These are phyloP conservation scores for Colletotrichum musae DNA, from an alignment of 2,329 filamentous ascomycete species.

Conservation along the genomic window DNA sequence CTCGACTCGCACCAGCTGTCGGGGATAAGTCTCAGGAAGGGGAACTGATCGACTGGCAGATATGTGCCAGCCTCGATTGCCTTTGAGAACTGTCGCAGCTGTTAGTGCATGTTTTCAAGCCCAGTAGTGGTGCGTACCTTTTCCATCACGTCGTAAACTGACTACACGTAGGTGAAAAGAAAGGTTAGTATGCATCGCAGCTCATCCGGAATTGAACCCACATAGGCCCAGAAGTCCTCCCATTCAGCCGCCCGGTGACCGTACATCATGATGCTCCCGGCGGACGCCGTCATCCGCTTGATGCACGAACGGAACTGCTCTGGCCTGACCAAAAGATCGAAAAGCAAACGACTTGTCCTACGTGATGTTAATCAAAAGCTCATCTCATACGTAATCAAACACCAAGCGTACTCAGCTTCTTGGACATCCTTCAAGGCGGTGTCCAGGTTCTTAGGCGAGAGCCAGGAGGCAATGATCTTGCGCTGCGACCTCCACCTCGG, in stretches of 20 bases:
- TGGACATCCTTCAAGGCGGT: slow-evolving; percentile 57
- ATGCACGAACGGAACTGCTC: slow-evolving; percentile 6
- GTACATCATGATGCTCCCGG: slow-evolving; percentile 14
- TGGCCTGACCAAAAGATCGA: slow-evolving; percentile 23
- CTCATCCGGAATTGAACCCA: neutral
- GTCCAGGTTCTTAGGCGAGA: slow-evolving; percentile 61
- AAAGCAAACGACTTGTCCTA: slow-evolving; percentile 18
- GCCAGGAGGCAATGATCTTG: slow-evolving; percentile 59
- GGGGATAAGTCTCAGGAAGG: slow-evolving; percentile 59
- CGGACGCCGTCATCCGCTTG: slow-evolving; percentile 27
- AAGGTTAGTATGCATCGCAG: rapidly evolving
- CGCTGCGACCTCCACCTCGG: slow-evolving; percentile 61
- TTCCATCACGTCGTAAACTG: slow-evolving; percentile 13
- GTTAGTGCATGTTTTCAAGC: neutral
- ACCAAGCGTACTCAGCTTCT: slow-evolving; percentile 59
- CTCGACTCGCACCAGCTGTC: slow-evolving; percentile 58
- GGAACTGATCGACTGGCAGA: slow-evolving; percentile 64
- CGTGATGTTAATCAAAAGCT: neutral
- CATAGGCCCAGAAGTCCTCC: slow-evolving; percentile 32
- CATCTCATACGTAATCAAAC: neutral
- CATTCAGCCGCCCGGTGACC: slow-evolving; percentile 11
- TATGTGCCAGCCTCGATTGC: slow-evolving; percentile 63
- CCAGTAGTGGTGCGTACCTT: neutral
- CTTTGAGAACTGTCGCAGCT: slow-evolving; percentile 44
- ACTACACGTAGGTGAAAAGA: neutral